phyloP scores from a whole-genome alignment of 129 eudicot species.

The Solidago caesia region DNA sequence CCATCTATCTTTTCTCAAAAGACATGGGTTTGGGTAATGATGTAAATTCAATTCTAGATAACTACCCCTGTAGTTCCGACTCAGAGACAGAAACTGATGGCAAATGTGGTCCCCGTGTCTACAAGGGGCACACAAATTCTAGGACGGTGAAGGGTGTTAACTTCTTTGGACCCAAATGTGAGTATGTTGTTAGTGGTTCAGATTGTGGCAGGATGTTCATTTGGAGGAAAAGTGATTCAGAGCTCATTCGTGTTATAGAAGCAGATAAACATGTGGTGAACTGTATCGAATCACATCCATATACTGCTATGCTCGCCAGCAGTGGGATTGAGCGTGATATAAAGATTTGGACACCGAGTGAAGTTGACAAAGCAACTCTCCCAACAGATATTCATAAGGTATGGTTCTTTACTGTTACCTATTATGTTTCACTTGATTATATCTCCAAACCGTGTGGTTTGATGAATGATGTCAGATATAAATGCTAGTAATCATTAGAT shows the following conservation, averaged over 20 bases:
- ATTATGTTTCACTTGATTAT: too few relatives aligned
- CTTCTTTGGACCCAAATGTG: constrained; percentile 76
- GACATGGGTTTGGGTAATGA: constrained; percentile 63
- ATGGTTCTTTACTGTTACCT: not conserved
- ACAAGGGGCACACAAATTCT: constrained; percentile 62
- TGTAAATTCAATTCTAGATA: constrained; percentile 30
- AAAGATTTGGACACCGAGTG: constrained; percentile 70
- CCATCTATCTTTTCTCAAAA: constrained; percentile 60
- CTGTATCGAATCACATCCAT: constrained; percentile 74
- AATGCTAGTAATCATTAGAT: too few relatives aligned
- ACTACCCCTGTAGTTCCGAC: constrained; percentile 20
- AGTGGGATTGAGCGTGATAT: constrained; percentile 75
- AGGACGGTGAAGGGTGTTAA: constrained; percentile 68
- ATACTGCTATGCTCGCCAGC: constrained; percentile 62
- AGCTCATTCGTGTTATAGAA: constrained; percentile 68
- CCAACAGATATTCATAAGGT: constrained; percentile 63
- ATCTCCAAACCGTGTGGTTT: too few relatives aligned
- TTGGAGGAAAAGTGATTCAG: constrained; percentile 66
- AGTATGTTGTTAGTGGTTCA: constrained; percentile 80
- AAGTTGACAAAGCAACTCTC: constrained; percentile 47
- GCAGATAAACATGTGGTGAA: constrained; percentile 76
- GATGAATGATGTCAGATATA: too few relatives aligned
- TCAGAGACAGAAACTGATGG: constrained; percentile 36
- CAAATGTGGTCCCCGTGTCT: constrained; percentile 43
- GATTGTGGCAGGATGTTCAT: constrained; percentile 85